Base-by-base conservation (phyloP, 352 stramenopile species). In the Poterioochromonas sp. region DNA sequence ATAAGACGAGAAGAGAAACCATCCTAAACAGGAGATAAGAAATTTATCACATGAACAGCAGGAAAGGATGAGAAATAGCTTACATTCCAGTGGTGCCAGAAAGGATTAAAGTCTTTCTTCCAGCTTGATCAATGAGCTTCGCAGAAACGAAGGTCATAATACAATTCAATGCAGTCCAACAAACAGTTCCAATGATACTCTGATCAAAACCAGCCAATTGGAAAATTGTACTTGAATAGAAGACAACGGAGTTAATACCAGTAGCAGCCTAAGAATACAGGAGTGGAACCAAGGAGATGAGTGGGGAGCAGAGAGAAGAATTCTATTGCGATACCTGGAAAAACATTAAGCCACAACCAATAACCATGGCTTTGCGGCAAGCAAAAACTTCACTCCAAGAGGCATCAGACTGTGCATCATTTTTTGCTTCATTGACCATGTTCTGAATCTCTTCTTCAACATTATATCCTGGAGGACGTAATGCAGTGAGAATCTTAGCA, bases 211-310 rank as follows among this genome's bases (percentile, higher is more conserved):
- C 89, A 15, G 90, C 90, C 76, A 95, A 88, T 64, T 91, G 85
- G 78, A 95, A 94, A 79, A 95, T 93, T 81, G 91, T 92, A 71
- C 88, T 87, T 1, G 89, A 94, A 79, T 95, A 95, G 40, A 95
- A 81, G 84, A 94, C 92, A 39, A 95, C 90, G 8, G 88, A 94
- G 83, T 95, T 95, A 82, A 95, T 93, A 0, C 90, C 90, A 37
- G 90, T 93, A 84, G 94, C 91, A 80, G 88, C 88, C 32, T n/a
- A n/a, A n/a, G n/a, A n/a, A n/a, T n/a, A n/a, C n/a, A n/a, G n/a
- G n/a, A n/a, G n/a, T n/a, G n/a, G n/a, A n/a, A n/a, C n/a, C n/a
- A n/a, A n/a, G n/a, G n/a, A n/a, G n/a, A n/a, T n/a, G n/a, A n/a
- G n/a, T n/a, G n/a, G n/a, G n/a, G n/a, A n/a, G n/a, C n/a, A n/a